Conservation (phyloP, 2,329 filamentous ascomycete genomes). For the Monilinia fructigena region DNA sequence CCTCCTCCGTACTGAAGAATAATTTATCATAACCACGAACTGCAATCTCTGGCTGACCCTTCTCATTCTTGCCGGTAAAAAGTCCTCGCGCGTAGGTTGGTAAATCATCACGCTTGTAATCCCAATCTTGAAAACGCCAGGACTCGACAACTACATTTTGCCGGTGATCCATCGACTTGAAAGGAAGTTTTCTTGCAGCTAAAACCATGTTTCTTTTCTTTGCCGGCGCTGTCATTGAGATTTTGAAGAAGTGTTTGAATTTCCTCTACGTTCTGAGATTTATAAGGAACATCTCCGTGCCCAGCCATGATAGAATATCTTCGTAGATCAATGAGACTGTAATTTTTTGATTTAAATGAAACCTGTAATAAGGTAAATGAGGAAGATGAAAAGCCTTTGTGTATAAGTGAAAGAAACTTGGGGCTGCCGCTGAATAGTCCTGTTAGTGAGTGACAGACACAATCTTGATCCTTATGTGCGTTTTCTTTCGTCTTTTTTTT, state of each 20-base stretch:
- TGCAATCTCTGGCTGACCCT: conserved; percentile 71
- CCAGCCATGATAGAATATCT: conserved; percentile 47
- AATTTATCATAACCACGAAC: conserved; percentile 97
- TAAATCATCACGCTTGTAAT: conserved; percentile 84
- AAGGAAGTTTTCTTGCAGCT: conserved; percentile 81
- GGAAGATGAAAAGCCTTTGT: neutral
- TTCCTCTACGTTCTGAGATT: conserved; percentile 66
- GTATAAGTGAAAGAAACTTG: conserved; percentile 1
- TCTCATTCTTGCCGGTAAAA: conserved; percentile 74
- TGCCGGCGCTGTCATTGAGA: conserved; percentile 55
- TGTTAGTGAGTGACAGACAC: neutral
- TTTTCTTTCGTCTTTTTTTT: neutral
- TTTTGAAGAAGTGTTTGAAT: conserved; percentile 49
- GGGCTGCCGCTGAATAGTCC: neutral
- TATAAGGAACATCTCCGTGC: conserved; percentile 55
- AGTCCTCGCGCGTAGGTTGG: conserved; percentile 92
- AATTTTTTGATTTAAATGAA: neutral
- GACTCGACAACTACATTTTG: conserved; percentile 73
- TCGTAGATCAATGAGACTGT: neutral
- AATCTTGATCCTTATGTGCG: neutral
- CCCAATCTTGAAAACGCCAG: conserved; percentile 92
- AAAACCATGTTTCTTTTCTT: conserved; percentile 60
- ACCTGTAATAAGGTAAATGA: neutral
- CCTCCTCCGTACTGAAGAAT: conserved; percentile 93
- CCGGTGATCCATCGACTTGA: conserved; percentile 59